These are phyloP conservation scores for Microcos paniculata DNA, from an alignment of 345 rosid genomes.

Conservation along the genomic window DNA sequence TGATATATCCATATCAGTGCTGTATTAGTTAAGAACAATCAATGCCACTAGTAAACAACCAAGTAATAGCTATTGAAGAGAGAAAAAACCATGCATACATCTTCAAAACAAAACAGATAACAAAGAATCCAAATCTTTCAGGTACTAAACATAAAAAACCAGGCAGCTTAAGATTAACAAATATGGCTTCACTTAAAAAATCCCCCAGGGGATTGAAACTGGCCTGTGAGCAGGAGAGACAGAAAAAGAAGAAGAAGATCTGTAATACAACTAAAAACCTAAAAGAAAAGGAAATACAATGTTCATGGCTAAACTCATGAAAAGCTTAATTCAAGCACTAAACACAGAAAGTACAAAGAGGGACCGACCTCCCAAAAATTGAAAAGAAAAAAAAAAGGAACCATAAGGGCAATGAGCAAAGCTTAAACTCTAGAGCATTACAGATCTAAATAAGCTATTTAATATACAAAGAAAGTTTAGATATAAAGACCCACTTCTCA, in stretches of 20 bases:
- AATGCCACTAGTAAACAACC: neutral
- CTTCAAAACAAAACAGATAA: neutral
- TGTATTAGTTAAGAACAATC: neutral
- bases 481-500: constrained; percentile 29
- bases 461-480: constrained; percentile 17
- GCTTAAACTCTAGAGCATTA: constrained; percentile 20
- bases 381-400: constrained; percentile 10
- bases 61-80: neutral
- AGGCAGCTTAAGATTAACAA: neutral
- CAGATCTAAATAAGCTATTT: constrained; percentile 38
- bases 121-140: neutral
- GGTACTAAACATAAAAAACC: neutral
- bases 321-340: constrained; percentile 9
- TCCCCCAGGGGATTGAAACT: neutral
- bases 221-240: neutral
- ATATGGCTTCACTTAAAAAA: neutral
- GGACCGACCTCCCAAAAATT: constrained; percentile 15
- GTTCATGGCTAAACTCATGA: constrained; percentile 2
- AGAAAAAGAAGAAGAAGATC: neutral
- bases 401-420: constrained; percentile 9
- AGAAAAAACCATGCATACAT: neutral
- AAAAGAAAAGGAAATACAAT: neutral
- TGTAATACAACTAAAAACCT: neutral
- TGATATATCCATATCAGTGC: neutral
- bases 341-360: constrained; percentile 12